These are phyloP conservation scores for Alternaria gaisen DNA, from an alignment of 2,329 filamentous ascomycete genomes.

Conservation along the genomic window DNA sequence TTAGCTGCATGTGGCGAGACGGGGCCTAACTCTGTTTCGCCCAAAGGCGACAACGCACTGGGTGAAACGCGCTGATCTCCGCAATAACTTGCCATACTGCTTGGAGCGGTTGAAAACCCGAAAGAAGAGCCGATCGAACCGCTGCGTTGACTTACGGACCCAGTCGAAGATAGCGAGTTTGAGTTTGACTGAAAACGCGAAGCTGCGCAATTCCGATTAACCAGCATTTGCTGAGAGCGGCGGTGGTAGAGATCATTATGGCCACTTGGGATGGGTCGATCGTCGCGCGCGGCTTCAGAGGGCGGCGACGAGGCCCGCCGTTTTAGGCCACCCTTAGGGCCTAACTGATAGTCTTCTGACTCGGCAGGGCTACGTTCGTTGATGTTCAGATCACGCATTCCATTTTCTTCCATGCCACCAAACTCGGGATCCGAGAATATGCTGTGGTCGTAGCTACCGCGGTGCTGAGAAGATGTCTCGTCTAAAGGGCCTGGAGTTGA, in stretches of 20 bases:
- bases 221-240: conserved; percentile 64
- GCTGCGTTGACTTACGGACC: conserved; percentile 68
- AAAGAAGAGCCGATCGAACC: conserved; percentile 70
- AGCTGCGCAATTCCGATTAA: conserved; percentile 63
- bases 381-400: conserved; percentile 62
- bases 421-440: conserved; percentile 62
- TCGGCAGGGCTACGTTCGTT: conserved; percentile 61
- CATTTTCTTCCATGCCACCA: conserved; percentile 61
- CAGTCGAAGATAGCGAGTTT: conserved; percentile 69
- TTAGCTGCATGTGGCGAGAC: conserved; percentile 65
- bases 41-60: conserved; percentile 65
- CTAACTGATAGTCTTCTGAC: conserved; percentile 54
- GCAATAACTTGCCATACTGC: conserved; percentile 71
- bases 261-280: conserved; percentile 54
- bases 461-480: conserved; percentile 63
- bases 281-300: conserved; percentile 61
- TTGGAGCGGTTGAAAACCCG: conserved; percentile 65
- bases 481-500: conserved; percentile 58
- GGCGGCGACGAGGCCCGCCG: conserved; percentile 71
- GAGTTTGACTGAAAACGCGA: conserved; percentile 65
- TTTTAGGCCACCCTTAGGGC: conserved; percentile 66
- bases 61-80: conserved; percentile 70
- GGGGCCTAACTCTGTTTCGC: conserved; percentile 63
- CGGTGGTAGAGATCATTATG: conserved; percentile 63
- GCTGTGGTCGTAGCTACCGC: conserved; percentile 70